Evolutionary conservation across 129 eudicot species (phyloP).

Genomic region (Centaurea solstitialis): DNA sequence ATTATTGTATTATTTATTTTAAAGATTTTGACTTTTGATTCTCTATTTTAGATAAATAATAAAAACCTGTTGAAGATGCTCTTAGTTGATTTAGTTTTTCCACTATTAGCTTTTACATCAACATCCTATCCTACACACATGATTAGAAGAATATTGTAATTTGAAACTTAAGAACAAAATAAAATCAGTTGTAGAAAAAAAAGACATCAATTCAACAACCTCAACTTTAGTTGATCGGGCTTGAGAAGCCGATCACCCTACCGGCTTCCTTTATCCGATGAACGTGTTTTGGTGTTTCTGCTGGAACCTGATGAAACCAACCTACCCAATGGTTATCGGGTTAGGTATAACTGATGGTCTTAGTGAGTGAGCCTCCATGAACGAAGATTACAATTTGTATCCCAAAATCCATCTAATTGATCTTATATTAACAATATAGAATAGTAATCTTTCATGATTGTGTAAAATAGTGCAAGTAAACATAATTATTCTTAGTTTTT

Average conservation of each 20-base stretch:
- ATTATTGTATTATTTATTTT: constrained; percentile 43
- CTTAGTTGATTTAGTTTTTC: constrained; percentile 32
- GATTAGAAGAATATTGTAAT: constrained; percentile 7
- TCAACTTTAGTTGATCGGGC: constrained; percentile 61
- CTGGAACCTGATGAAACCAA: no score
- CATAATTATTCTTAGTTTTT: no score
- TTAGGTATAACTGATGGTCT: no score
- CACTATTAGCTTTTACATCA: constrained; percentile 52
- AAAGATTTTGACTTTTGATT: no score
- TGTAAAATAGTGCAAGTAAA: no score
- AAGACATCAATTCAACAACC: constrained; percentile 70
- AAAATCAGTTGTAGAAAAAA: neutral
- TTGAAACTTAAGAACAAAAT: neutral
- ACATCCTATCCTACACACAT: constrained; percentile 53
- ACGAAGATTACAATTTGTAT: neutral
- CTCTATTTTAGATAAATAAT: no score
- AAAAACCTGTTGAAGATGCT: neutral
- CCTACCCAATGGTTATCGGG: no score
- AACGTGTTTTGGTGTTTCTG: no score
- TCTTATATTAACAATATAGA: neutral
- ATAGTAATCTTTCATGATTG: constrained; percentile 47
- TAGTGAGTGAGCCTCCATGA: neutral
- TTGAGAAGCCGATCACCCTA: no score
- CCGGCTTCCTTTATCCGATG: no score
- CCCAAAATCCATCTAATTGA: neutral